phyloP scores from a whole-genome alignment of 306 rosid species.

The Dalbergia cultrata region DNA sequence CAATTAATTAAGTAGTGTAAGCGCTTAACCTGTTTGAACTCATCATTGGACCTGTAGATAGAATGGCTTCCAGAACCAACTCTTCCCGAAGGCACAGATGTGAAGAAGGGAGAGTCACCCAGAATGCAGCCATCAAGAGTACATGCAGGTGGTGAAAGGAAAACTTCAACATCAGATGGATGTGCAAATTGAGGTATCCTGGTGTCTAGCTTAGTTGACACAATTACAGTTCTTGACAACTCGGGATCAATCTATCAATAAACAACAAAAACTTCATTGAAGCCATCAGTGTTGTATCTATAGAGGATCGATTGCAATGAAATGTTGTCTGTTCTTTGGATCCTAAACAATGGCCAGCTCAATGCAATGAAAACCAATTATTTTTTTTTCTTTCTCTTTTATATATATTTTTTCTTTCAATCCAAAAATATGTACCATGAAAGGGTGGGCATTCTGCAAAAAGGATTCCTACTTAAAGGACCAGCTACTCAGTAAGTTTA shows the following conservation, averaged over 20 bases:
- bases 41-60: constrained; percentile 80
- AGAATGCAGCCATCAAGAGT: constrained; percentile 87
- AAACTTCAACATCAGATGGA: constrained; percentile 92
- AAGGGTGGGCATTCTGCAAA: neutral
- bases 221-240: constrained; percentile 87
- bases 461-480: neutral
- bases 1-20: constrained; percentile 1
- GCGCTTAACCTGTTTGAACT: constrained; percentile 82
- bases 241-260: constrained; percentile 85
- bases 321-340: neutral
- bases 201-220: constrained; percentile 94
- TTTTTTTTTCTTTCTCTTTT: constrained; percentile 7
- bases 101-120: constrained; percentile 95
- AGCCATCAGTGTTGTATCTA: neutral
- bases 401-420: neutral
- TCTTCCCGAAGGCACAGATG: constrained; percentile 97
- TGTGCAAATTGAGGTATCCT: constrained; percentile 98
- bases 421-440: neutral
- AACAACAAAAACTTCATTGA: constrained; percentile 16
- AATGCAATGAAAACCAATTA: neutral
- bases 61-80: constrained; percentile 84
- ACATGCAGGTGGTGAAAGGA: constrained; percentile 87
- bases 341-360: neutral
- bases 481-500: neutral
- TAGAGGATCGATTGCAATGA: neutral